Conservation (phyloP, 2,329 filamentous ascomycete genomes). For the Leptographium lundbergii region DNA sequence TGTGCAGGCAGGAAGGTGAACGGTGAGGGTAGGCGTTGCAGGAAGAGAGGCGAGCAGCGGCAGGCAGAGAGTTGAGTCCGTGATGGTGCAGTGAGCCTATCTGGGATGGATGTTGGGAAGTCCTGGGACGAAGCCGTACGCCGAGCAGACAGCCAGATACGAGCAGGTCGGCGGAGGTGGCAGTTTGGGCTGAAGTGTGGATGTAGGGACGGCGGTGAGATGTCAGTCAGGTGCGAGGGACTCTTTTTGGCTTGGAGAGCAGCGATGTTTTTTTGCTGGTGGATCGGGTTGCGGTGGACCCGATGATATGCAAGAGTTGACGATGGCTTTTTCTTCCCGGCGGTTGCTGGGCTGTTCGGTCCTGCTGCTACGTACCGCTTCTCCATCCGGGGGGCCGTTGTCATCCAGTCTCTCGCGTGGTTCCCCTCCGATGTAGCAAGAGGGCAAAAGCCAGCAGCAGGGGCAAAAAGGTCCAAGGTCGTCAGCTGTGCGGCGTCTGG, state of each 20-base stretch:
- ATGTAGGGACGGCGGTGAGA: neutral
- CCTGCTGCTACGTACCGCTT: neutral
- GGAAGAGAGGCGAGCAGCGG: neutral
- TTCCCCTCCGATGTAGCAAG: too few relatives aligned
- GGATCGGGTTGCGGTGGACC: neutral
- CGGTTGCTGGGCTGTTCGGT: neutral
- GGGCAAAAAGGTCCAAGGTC: neutral
- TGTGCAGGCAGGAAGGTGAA: neutral
- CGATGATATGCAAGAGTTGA: neutral
- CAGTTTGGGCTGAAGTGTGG: neutral
- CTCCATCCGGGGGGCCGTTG: neutral
- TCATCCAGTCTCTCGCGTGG: too few relatives aligned
- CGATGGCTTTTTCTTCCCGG: neutral
- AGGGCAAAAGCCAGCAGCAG: neutral
- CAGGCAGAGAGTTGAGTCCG: neutral
- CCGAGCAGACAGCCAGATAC: neutral
- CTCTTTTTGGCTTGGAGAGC: neutral
- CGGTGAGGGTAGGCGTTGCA: neutral
- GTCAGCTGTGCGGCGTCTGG: neutral
- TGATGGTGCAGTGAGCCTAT: neutral
- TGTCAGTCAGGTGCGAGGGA: neutral
- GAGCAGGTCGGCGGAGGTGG: neutral
- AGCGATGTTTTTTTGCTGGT: neutral
- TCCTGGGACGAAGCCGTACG: neutral
- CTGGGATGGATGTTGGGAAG: neutral